Evolutionary conservation across 257 asterid species (phyloP).

Genomic region (Gynochthodes officinalis): DNA sequence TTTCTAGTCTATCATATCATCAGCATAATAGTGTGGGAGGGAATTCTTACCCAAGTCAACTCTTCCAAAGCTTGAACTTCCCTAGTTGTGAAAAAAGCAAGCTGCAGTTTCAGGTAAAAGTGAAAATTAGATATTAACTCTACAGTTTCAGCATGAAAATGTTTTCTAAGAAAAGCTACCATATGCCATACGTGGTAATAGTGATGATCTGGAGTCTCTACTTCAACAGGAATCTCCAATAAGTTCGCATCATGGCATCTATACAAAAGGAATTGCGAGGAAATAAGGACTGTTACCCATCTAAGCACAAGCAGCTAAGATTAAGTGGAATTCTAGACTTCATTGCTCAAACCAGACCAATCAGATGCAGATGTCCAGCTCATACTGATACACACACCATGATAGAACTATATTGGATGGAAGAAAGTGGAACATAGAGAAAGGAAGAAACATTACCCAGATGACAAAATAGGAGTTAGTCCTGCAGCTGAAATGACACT

Average conservation of each 20-base stretch:
- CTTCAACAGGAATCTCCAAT: conserved; percentile 70
- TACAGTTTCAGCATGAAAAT: not conserved
- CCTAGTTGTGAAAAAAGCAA: conserved; percentile 67
- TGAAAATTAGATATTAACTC: not conserved
- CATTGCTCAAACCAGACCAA: not conserved
- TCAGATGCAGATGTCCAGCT: not conserved
- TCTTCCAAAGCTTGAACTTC: conserved; percentile 62
- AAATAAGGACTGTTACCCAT: not conserved
- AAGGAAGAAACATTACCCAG: not conserved
- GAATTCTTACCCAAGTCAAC: conserved; percentile 58
- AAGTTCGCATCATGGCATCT: conserved; percentile 64
- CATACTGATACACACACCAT: too few relatives aligned
- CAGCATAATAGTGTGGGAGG: not conserved
- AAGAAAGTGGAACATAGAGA: not conserved
- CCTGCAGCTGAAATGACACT: not conserved
- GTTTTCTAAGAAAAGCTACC: not conserved
- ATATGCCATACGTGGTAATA: conserved; percentile 58
- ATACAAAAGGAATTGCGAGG: conserved; percentile 5
- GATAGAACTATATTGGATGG: too few relatives aligned
- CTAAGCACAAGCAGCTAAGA: not conserved
- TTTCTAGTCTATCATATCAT: not conserved
- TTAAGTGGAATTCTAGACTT: not conserved
- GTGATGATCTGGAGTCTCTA: conserved; percentile 71
- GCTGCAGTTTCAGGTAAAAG: conserved; percentile 32
- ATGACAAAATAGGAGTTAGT: not conserved